Evolutionary conservation across 768 basidiomycete species (phyloP), one percentile per base, ranked within the genome.

Genomic region (Phaffia australis): DNA sequence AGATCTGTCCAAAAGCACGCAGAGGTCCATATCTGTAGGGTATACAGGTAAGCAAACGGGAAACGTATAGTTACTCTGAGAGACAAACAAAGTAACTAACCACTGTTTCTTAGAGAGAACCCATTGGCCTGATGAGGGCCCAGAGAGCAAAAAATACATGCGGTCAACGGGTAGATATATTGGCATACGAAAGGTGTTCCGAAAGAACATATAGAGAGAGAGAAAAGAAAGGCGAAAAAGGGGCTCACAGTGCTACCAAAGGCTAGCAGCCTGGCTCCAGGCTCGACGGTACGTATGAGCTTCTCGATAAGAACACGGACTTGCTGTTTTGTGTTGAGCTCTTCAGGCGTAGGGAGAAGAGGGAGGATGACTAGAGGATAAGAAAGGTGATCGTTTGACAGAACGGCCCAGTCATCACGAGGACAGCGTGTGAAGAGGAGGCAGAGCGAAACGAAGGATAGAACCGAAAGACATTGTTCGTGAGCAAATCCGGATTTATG

Each of bases 261-360:
- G 65, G 91, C 90, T 71, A 94, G 78, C 71, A 99, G 79, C 62
- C 89, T 85, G 70, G 88, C 88, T 72, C 89, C 83, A 54, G 92
- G 93, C 76, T 93, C 89, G 78, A 99, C 89, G 55, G 89, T 92
- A 75, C 89, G 84, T 75, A 94, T 94, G 77, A 99, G 85, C 72
- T 89, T 83, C 80, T 99, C 93, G 64, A 99, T 86, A 72, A 93
- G 81, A 77, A 89, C 89, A 73, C 94, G 81, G 70, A 97, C 93
- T 73, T 94, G 89, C 79, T 97, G 93, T 81, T 97, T 99, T 74
- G 93, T 85, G 51, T 85, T 82, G 78, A 94, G 83, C 79, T 95
- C 92, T 74, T 93, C 90, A 50, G 83, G 77, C 2, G 90, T 90
- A 3, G 92, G 92, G 21, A 95, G 81, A 59, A 93, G 83, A 77